phyloP scores from a whole-genome alignment of 1,139 yeast genomes.

The Candida tropicalis region DNA sequence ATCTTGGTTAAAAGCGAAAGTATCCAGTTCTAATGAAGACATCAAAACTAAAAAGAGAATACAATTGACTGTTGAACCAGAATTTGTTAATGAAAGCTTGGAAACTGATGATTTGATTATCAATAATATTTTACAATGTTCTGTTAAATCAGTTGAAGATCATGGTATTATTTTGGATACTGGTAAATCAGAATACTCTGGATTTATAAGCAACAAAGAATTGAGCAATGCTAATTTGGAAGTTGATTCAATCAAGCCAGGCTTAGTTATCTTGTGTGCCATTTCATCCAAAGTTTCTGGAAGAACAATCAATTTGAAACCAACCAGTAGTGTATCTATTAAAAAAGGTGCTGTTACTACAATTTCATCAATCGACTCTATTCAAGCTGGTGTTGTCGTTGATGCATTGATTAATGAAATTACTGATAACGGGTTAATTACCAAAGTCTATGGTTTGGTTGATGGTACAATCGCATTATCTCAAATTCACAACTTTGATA shows the following conservation, averaged over 20 bases:
- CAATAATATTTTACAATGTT: conserved; percentile 73
- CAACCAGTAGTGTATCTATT: conserved; percentile 26
- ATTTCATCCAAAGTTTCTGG: conserved; percentile 47
- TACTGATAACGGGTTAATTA: conserved; percentile 59
- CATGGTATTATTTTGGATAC: conserved; percentile 82
- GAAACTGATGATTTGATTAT: conserved; percentile 64
- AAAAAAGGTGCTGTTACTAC: conserved; percentile 53
- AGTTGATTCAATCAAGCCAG: conserved; percentile 24
- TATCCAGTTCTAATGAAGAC: conserved; percentile 50
- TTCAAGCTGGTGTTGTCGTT: conserved; percentile 82
- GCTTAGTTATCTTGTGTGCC: conserved; percentile 55
- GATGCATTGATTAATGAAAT: conserved; percentile 71
- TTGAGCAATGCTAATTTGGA: conserved; percentile 29
- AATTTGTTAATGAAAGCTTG: conserved; percentile 61
- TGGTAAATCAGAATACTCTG: conserved; percentile 60
- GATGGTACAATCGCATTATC: conserved; percentile 72
- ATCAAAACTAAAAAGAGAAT: conserved; percentile 63
- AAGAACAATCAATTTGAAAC: conserved; percentile 66
- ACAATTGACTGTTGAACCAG: conserved; percentile 76
- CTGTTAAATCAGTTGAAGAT: conserved; percentile 82
- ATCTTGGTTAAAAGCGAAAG: conserved; percentile 84
- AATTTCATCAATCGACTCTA: conserved; percentile 72
- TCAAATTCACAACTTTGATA: conserved; percentile 57
- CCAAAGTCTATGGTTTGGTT: conserved; percentile 72
- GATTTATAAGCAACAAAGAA: conserved; percentile 79